Base-by-base conservation (phyloP, 2,329 filamentous ascomycete species). In the Cladosporium sp. region DNA sequence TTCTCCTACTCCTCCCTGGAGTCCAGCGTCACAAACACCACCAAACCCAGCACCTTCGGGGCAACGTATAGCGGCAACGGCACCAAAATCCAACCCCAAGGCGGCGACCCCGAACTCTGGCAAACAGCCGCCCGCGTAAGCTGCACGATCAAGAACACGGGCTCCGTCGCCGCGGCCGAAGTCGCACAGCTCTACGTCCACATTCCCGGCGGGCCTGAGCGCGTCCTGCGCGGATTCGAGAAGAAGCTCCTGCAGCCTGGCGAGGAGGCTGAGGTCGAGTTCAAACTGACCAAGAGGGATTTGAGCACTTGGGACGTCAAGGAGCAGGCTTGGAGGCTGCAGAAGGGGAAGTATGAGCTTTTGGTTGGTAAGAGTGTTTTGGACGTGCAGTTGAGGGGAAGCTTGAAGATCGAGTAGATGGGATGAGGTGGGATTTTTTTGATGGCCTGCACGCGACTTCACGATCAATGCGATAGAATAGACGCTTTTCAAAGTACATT, bases 141-240 rank as follows among this genome's bases (percentile, higher is more conserved):
- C 2, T 76, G 80, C 4, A 75, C 69, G 0, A 69, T 92, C 1
- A 76, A 69, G 3, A 93, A 93, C 59, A 78, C 74, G 0, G 87
- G 87, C 2, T 57, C 60, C 52, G 67, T 70, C 2, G 55, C 66
- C 0, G 77, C 76, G 20, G 74, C 75, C 22, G 78, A 78, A 18
- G 78, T 83, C 2, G 74, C 75, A 1, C 80, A 83, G 59, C 60
- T 82, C 3, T 80, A 79, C 55, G 63, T 66, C 18, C 49, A 53
- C 16, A 62, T 66, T 16, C 63, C 63, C 2, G 88, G 87, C 0
- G 86, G 95, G 61, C 61, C 38, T 6, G 33, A 22, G 3, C 38
- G 47, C 12, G 38, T 42, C 61, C 71, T 66, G 15, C 52, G 63
- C 29, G 62, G 61, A 7, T 75, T 73, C 46, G 68, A 72, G 29